Conservation (phyloP, 345 rosid species). For the Dovyalis caffra region DNA sequence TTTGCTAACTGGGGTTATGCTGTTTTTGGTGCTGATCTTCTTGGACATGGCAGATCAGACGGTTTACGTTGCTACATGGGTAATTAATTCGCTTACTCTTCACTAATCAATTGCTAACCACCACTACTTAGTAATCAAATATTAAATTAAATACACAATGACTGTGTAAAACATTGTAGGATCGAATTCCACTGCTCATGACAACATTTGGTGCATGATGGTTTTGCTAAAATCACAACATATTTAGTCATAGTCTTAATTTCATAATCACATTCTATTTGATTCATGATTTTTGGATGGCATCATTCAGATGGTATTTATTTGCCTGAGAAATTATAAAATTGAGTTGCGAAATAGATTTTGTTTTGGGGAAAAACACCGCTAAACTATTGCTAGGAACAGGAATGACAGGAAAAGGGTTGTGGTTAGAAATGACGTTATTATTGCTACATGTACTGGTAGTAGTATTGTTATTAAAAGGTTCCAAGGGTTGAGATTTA, state of each 20-base stretch:
- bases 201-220: neutral
- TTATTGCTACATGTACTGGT: too few species aligned
- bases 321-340: neutral
- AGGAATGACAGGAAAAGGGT: neutral
- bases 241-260: neutral
- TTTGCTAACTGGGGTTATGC: slow-evolving; percentile 90
- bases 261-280: too few species aligned
- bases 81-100: slow-evolving; percentile 1
- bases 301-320: neutral
- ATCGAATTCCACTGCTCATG: neutral
- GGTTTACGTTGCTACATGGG: slow-evolving; percentile 94
- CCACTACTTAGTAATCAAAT: neutral
- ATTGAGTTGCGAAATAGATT: neutral
- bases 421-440: neutral
- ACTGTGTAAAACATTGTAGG: neutral
- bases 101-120: neutral
- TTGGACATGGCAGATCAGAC: slow-evolving; percentile 93
- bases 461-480: too few species aligned
- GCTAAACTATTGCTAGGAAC: neutral
- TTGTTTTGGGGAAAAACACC: neutral
- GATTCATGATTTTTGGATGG: neutral
- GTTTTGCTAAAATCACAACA: neutral
- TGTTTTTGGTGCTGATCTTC: slow-evolving; percentile 94
- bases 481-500: too few species aligned
- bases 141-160: neutral